These are phyloP conservation scores for Cordyceps pruinosa DNA, from an alignment of 2,329 filamentous ascomycete species.

Conservation along the genomic window DNA sequence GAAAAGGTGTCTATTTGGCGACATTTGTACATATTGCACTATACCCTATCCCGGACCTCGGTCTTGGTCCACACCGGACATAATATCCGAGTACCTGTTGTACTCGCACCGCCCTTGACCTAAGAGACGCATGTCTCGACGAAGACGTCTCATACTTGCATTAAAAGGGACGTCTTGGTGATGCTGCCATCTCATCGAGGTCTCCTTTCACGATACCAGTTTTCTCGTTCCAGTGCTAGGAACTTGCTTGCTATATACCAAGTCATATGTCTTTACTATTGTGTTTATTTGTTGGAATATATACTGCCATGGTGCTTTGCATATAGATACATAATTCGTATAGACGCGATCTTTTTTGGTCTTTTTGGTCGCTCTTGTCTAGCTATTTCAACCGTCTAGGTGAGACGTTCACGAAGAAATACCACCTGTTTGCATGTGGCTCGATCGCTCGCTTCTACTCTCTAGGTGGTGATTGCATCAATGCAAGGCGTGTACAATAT, in stretches of 20 bases:
- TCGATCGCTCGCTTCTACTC: neutral
- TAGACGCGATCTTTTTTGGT: no score
- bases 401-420: neutral
- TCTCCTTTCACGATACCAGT: neutral
- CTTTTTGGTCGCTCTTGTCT: no score
- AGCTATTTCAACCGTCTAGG: neutral
- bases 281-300: neutral
- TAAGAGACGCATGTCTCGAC: neutral
- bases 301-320: neutral
- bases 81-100: neutral
- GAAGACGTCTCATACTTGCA: neutral
- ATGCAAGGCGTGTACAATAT: no score
- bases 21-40: neutral
- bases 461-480: neutral
- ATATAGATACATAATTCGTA: neutral
- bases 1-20: neutral
- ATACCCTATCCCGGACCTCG: neutral
- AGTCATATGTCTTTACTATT: neutral
- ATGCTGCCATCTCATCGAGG: neutral
- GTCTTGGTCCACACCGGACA: neutral
- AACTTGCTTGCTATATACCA: conserved; percentile 3
- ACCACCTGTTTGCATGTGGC: neutral
- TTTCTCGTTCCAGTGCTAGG: neutral
- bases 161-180: neutral
- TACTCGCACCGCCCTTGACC: neutral